phyloP scores from a whole-genome alignment of 2,329 filamentous ascomycete species.

The Bipolaris gigantea region DNA sequence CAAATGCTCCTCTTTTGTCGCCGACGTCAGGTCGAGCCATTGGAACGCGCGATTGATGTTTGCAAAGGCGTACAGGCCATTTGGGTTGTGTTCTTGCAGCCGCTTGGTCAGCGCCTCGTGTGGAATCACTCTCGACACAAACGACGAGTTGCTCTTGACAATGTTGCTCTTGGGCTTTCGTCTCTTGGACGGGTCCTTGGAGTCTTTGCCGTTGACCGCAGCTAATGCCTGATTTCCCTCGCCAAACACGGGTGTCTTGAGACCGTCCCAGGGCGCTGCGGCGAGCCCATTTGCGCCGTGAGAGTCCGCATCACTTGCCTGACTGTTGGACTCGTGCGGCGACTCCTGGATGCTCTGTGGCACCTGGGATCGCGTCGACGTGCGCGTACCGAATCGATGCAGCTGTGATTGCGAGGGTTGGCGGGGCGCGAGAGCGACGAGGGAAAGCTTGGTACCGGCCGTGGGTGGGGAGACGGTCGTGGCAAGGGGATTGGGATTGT shows the following conservation, averaged over 20 bases:
- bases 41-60: constrained; percentile 96
- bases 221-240: constrained; percentile 78
- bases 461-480: constrained; percentile 84
- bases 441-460: constrained; percentile 79
- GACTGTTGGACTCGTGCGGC: constrained; percentile 48
- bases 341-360: constrained; percentile 53
- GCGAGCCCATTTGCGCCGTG: constrained; percentile 43
- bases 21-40: constrained; percentile 86
- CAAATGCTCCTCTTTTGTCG: constrained; percentile 80
- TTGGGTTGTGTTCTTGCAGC: constrained; percentile 73
- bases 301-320: constrained; percentile 51
- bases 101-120: constrained; percentile 80
- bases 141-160: constrained; percentile 97
- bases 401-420: constrained; percentile 48
- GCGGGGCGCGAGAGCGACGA: constrained; percentile 68
- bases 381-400: constrained; percentile 46
- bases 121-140: constrained; percentile 93
- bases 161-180: constrained; percentile 98
- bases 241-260: constrained; percentile 70
- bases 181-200: constrained; percentile 67
- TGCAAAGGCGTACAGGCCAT: constrained; percentile 86
- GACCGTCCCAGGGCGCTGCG: constrained; percentile 34
- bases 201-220: constrained; percentile 64
- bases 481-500: constrained; percentile 88
- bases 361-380: constrained; percentile 47